Conservation (phyloP, 1,139 yeast genomes). For the Hemisphaericaspora xylanilytica region DNA sequence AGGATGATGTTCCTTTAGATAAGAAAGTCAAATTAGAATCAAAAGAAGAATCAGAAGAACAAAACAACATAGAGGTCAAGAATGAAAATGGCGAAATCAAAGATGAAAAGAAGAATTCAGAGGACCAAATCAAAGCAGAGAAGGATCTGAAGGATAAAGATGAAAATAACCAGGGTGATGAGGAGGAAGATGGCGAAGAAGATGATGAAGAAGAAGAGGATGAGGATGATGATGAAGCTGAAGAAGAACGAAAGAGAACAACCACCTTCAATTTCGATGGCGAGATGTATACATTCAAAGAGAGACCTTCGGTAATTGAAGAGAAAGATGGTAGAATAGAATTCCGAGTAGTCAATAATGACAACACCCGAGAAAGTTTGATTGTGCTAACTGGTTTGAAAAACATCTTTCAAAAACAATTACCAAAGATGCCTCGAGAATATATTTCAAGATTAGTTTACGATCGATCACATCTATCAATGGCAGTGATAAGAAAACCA, state of each 20-base stretch:
- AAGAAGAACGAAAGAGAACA: conserved; percentile 53
- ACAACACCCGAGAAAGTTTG: conserved; percentile 79
- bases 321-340: conserved; percentile 90
- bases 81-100: conserved; percentile 13
- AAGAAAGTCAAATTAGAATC: conserved; percentile 11
- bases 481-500: conserved; percentile 93
- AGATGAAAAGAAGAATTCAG: conserved; percentile 8
- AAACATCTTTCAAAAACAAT: conserved; percentile 93
- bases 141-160: conserved; percentile 8
- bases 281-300: conserved; percentile 78
- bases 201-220: conserved; percentile 35
- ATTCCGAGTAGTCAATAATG: conserved; percentile 94
- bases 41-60: conserved; percentile 16
- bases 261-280: conserved; percentile 62
- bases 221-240: conserved; percentile 47
- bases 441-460: conserved; percentile 92
- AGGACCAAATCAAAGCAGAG: conserved; percentile 8
- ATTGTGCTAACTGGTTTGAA: conserved; percentile 93
- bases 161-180: conserved; percentile 11
- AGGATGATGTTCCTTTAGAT: conserved; percentile 6
- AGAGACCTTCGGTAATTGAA: conserved; percentile 90
- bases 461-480: conserved; percentile 89
- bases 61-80: conserved; percentile 8
- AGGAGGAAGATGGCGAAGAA: conserved; percentile 18
- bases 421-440: conserved; percentile 98